Evolutionary conservation across 306 rosid genomes (phyloP), one percentile per base, ranked within the genome.

Genomic region (Cicer yamashitae): DNA sequence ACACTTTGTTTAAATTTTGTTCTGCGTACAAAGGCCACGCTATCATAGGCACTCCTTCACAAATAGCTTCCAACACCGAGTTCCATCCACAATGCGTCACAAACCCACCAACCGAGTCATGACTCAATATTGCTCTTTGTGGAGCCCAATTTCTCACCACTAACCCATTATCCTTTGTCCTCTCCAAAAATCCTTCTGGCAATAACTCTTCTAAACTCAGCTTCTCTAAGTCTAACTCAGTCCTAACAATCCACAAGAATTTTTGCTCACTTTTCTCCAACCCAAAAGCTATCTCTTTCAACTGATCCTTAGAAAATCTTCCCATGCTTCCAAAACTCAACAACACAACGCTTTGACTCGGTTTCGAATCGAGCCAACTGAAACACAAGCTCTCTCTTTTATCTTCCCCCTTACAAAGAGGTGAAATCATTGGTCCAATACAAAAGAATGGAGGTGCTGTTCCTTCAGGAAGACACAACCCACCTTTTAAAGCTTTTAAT

Each of bases 51-150:
- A 75, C 84, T 2, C 84, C 82, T 34, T 46, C 77, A 10, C 79
- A 65, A 2, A 86, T 74, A 0, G 88, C 80, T 47, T 90, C 96
- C 50, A 90, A 38, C 64, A 86, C 88, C 38, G 88, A 90, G 82
- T 88, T 90, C 96, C 93, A 90, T 6, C 93, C 96, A 57, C 86
- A 83, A 20, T 86, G 93, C 10, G 85, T 86, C 85, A 90, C 89
- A 11, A 90, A 91, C 59, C 96, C 93, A 5, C 90, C 93, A 2
- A 89, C 81, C 2, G 96, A 81, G 22, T 77, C 62, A 12, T 88
- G 91, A 51, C 75, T 80, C 59, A 91, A 74, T 5, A 89, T 82
- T 0, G 17, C 83, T 22, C 25, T 63, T 37, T 91, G 94, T 7
- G 90, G 89, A 0, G 86, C 94, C 91, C 94, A 89, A 2, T 76